These are phyloP conservation scores for Holtermannia corniformis DNA, from an alignment of 768 basidiomycete genomes.

Conservation along the genomic window DNA sequence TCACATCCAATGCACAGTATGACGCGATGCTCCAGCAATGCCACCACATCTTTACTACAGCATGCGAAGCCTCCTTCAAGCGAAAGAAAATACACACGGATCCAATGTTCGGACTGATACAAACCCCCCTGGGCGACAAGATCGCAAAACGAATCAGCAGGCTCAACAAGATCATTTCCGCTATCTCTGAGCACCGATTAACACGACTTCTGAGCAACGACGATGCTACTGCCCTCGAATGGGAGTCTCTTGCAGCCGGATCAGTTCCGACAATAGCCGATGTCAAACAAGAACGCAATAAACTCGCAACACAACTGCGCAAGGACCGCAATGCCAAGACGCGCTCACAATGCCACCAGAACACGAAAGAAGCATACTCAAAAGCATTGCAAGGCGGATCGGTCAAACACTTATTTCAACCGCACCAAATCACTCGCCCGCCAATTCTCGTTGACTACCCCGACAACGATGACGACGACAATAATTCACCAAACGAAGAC, in stretches of 20 bases:
- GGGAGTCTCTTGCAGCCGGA: too few relatives aligned
- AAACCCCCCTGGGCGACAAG: background rate
- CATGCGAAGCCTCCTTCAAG: background rate
- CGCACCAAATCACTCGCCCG: slow-evolving; percentile 5
- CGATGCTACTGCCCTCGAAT: too few relatives aligned
- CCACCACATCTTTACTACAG: background rate
- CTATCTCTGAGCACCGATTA: background rate
- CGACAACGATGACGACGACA: too few relatives aligned
- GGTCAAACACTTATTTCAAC: slow-evolving; percentile 4
- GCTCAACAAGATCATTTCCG: background rate
- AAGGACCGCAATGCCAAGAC: too few relatives aligned
- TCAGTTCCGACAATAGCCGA: too few relatives aligned
- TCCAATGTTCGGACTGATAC: too few relatives aligned
- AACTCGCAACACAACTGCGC: background rate
- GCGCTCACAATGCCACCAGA: too few relatives aligned
- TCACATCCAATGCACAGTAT: background rate
- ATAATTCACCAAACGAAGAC: slow-evolving; percentile 3
- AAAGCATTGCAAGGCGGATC: background rate
- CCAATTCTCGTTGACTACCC: too few relatives aligned
- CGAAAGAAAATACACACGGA: background rate
- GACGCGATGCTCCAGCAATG: background rate
- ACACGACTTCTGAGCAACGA: too few relatives aligned
- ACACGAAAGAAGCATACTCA: too few relatives aligned
- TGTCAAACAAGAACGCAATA: background rate
- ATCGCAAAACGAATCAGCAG: background rate